A percentile compares a stretch with the other conserved stretches of the same genome.
Conservation (phyloP, 108 stramenopile genomes). For the Licmophora abbreviata region DNA sequence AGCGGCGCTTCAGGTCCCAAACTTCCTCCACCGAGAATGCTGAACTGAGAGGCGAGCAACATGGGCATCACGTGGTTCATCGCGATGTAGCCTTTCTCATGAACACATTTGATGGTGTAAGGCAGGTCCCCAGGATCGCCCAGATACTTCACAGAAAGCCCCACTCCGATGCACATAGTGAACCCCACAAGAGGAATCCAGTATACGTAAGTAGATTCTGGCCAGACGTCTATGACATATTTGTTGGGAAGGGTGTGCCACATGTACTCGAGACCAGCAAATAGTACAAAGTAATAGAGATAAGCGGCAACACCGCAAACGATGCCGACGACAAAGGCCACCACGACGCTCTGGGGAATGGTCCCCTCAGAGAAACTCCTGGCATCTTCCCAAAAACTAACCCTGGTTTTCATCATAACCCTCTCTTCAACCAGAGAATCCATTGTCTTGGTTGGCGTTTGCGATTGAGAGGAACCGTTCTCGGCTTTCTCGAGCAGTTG, state of each 20-base stretch:
- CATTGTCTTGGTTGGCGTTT: background rate
- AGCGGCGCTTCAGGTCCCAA: conserved; percentile 19
- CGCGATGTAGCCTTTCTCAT: conserved; percentile 45
- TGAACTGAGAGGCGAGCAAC: conserved; percentile 47
- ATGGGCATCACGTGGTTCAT: conserved; percentile 60
- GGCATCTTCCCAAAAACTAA: conserved; percentile 39
- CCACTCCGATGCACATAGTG: conserved; percentile 28
- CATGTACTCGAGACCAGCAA: conserved; percentile 26
- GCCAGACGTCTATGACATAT: conserved; percentile 28
- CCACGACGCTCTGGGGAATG: conserved; percentile 46
- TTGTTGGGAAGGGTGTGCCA: conserved; percentile 45
- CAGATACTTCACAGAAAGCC: conserved; percentile 40
- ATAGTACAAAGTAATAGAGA: conserved; percentile 46
- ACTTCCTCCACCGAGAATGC: conserved; percentile 49
- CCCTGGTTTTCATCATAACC: background rate
- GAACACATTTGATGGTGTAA: conserved; percentile 53
- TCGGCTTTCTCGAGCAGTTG: background rate
- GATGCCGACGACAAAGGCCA: conserved; percentile 41
- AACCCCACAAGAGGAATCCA: conserved; percentile 53
- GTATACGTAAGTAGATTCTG: conserved; percentile 21
- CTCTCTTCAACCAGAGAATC: too few species aligned
- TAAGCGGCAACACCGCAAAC: conserved; percentile 58
- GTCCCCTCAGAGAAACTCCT: conserved; percentile 40
- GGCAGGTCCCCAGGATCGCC: conserved; percentile 70
- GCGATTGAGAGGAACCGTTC: background rate